phyloP scores from a whole-genome alignment of 768 basidiomycete species.

The Kwoniella sp. region DNA sequence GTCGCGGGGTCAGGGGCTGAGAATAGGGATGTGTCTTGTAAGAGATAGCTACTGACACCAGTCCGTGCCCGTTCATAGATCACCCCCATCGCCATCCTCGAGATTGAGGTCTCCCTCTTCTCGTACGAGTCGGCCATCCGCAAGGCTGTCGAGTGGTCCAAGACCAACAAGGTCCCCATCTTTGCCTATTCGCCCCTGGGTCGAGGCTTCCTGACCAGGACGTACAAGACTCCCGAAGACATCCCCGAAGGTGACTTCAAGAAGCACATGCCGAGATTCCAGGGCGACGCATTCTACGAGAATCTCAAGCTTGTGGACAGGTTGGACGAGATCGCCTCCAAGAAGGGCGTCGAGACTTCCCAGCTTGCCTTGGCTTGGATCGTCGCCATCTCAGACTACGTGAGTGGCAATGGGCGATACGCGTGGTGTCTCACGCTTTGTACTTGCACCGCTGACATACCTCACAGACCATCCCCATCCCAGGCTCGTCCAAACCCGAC shows the following conservation, averaged over 20 bases:
- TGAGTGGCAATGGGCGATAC: slow-evolving; percentile 12
- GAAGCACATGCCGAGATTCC: slow-evolving; percentile 53
- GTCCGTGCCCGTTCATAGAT: slow-evolving; percentile 49
- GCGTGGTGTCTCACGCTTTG: background rate
- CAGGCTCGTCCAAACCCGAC: slow-evolving; percentile 53
- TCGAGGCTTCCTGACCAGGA: slow-evolving; percentile 49
- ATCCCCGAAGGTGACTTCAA: slow-evolving; percentile 54
- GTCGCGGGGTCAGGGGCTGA: slow-evolving; percentile 23
- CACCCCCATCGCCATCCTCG: slow-evolving; percentile 59
- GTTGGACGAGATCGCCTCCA: slow-evolving; percentile 52
- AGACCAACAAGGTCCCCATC: slow-evolving; percentile 60
- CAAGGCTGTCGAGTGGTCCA: slow-evolving; percentile 57
- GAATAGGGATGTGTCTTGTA: background rate
- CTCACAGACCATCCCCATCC: slow-evolving; percentile 55
- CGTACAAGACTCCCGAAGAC: slow-evolving; percentile 46
- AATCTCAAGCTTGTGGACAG: slow-evolving; percentile 54
- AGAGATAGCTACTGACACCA: background rate
- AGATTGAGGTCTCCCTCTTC: slow-evolving; percentile 67
- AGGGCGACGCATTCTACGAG: slow-evolving; percentile 53
- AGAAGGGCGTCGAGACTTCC: slow-evolving; percentile 52
- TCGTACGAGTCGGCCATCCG: slow-evolving; percentile 58
- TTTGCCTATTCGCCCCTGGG: slow-evolving; percentile 59
- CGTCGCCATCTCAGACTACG: slow-evolving; percentile 36
- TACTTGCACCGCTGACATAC: background rate
- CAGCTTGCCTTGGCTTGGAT: slow-evolving; percentile 54